Base-by-base conservation (phyloP, 495 filamentous ascomycete species). In the Schizothecium vesticola region DNA sequence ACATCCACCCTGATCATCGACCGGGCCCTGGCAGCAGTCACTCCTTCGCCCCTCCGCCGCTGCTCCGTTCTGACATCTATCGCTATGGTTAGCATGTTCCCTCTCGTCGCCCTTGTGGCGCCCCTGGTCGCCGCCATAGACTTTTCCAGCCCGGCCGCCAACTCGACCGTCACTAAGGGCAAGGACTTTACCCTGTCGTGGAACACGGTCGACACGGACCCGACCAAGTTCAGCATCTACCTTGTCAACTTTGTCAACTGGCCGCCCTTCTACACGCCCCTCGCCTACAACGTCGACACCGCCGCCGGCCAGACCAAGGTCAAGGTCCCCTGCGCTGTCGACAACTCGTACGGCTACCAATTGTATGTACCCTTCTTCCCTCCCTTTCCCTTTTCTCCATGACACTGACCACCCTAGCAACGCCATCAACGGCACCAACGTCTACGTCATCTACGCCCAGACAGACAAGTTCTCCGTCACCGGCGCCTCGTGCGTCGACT, bases 241-340 rank as follows among this genome's bases (percentile, higher is more conserved):
- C 78, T 84, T 25, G 79, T 80, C 77, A 84, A 84, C 80, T 84
- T 84, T 74, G 77, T 81, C 69, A 75, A 80, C 71, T 84, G 78
- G 79, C 81, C 81, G 29, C 81, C 81, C 3, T 75, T 72, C 62
- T 81, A 81, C 69, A 73, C 77, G 26, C 69, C 80, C 7, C 70
- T 84, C 51, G 80, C 81, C 22, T 21, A 69, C 23, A 66, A 80
- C 66, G 73, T 84, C 56, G 71, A 75, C 33, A 78, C 79, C 3
- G 60, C 73, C 6, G 71, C 74, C 13, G 75, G 75, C 58, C 66
- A 70, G 64, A 23, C 67, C 70, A 61, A 74, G 33, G 80, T 82
- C 66, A 74, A 75, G 2, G 76, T 84, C 25, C 81, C 81, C 24
- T 83, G 82, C 74, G 72, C 75, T 63, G 74, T 79, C 51, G 71